Conservation (phyloP, 2,329 filamentous ascomycete genomes). For the Neonectria coccinea region DNA sequence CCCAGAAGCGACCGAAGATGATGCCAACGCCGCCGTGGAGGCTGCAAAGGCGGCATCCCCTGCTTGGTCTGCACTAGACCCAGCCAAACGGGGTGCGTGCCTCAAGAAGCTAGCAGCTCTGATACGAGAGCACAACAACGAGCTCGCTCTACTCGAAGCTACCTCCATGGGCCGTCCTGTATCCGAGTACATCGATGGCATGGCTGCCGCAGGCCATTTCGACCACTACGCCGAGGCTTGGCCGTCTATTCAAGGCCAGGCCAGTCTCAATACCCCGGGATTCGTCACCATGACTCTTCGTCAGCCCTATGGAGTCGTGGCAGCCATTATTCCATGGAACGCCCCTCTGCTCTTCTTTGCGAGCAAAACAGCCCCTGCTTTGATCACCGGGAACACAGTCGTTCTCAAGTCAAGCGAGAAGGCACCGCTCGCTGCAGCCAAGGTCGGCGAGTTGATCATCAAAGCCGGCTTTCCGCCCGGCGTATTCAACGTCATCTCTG, state of each 20-base stretch:
- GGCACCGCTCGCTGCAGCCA: conserved; percentile 34
- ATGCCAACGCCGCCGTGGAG: conserved; percentile 61
- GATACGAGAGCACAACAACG: conserved; percentile 53
- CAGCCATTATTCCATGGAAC: conserved; percentile 71
- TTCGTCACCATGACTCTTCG: conserved; percentile 59
- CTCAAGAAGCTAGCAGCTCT: conserved; percentile 60
- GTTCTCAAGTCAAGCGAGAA: conserved; percentile 39
- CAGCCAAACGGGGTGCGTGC: conserved; percentile 53
- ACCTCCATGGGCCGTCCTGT: conserved; percentile 39
- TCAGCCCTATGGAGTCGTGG: conserved; percentile 65
- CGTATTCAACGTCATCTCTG: conserved; percentile 80
- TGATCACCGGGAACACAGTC: conserved; percentile 39
- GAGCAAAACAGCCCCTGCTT: conserved; percentile 51
- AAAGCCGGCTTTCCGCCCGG: conserved; percentile 81
- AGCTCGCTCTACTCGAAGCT: conserved; percentile 52
- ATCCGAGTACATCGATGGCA: conserved; percentile 36
- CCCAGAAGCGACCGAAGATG: conserved; percentile 57
- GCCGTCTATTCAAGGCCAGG: conserved; percentile 57
- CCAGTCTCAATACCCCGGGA: conserved; percentile 61
- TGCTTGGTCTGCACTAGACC: conserved; percentile 57
- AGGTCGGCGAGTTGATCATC: conserved; percentile 66
- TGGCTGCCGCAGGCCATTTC: conserved; percentile 56
- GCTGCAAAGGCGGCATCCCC: conserved; percentile 62
- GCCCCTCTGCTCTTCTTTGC: conserved; percentile 59
- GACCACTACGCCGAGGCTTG: conserved; percentile 57